Percentiles rank a stretch among this genome's conserved stretches.
Evolutionary conservation across 257 asterid genomes (phyloP).

Genomic region (Petrea volubilis): DNA sequence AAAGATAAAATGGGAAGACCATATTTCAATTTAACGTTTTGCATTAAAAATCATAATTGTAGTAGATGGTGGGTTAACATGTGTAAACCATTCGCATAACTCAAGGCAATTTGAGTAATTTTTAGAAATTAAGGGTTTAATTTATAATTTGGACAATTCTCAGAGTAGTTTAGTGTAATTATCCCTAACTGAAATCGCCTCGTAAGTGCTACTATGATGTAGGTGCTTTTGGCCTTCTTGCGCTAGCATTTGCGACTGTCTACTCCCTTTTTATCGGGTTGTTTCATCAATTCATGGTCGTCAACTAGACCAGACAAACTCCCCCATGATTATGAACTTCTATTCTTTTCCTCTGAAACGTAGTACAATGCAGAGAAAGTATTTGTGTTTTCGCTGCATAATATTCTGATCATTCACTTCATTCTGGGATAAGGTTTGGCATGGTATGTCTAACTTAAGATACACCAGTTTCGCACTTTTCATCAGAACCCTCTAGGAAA

Average conservation of each 20-base stretch:
- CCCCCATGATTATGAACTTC: too few relatives aligned
- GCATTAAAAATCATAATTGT: too few relatives aligned
- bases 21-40: too few relatives aligned
- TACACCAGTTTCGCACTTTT: background rate
- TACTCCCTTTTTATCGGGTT: constrained; percentile 11
- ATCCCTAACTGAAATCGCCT: too few relatives aligned
- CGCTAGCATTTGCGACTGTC: background rate
- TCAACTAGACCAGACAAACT: background rate
- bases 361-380: background rate
- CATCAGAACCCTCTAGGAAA: background rate
- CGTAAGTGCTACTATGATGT: background rate
- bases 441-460: background rate
- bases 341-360: background rate
- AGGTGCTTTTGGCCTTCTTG: background rate
- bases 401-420: background rate
- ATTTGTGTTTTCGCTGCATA: background rate
- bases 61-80: too few relatives aligned
- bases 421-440: background rate
- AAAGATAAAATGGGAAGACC: too few relatives aligned
- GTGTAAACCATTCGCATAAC: too few relatives aligned
- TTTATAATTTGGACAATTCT: too few relatives aligned
- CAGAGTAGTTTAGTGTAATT: too few relatives aligned
- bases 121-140: too few relatives aligned
- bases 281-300: background rate
- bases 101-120: too few relatives aligned